Evolutionary conservation across 176 grass and related monocot genomes (phyloP).

Genomic region (Rhipidocladum racemiflorum): DNA sequence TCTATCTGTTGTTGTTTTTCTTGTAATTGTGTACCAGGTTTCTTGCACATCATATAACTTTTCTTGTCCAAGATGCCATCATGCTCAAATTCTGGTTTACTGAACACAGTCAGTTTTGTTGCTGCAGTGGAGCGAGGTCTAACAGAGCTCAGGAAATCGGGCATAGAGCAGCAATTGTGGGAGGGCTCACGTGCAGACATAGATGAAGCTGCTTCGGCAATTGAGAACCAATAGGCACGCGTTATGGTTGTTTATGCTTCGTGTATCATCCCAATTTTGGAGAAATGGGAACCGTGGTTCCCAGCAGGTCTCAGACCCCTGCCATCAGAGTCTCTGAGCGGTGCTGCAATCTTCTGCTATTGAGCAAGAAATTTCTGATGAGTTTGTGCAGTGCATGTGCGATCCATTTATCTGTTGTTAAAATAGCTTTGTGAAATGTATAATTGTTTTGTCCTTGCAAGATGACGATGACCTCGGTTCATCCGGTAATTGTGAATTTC

Average conservation of each 20-base stretch:
- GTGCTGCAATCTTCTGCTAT: background rate
- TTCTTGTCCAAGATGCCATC: background rate
- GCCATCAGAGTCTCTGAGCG: background rate
- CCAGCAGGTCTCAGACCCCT: slow-evolving; percentile 11
- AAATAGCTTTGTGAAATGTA: slow-evolving; percentile 47
- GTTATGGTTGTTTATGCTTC: slow-evolving; percentile 12
- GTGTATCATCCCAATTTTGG: slow-evolving; percentile 41
- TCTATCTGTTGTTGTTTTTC: background rate
- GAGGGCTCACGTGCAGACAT: slow-evolving; percentile 74
- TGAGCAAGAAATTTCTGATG: slow-evolving; percentile 23
- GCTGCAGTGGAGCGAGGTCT: slow-evolving; percentile 93
- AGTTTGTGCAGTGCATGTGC: slow-evolving; percentile 32
- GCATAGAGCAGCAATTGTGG: slow-evolving; percentile 86
- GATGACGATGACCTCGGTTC: slow-evolving; percentile 23
- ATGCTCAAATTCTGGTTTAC: background rate
- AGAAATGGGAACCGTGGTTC: slow-evolving; percentile 25
- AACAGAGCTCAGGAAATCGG: slow-evolving; percentile 81
- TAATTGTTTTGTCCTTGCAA: slow-evolving; percentile 22
- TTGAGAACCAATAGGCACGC: slow-evolving; percentile 43
- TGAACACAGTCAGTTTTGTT: slow-evolving; percentile 13
- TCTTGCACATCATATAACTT: background rate
- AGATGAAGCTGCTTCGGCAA: slow-evolving; percentile 55
- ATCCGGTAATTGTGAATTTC: slow-evolving; percentile 52
- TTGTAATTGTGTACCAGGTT: background rate
- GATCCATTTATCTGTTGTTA: slow-evolving; percentile 30